Base-by-base conservation (phyloP, 129 eudicot species). In the Dittrichia graveolens region DNA sequence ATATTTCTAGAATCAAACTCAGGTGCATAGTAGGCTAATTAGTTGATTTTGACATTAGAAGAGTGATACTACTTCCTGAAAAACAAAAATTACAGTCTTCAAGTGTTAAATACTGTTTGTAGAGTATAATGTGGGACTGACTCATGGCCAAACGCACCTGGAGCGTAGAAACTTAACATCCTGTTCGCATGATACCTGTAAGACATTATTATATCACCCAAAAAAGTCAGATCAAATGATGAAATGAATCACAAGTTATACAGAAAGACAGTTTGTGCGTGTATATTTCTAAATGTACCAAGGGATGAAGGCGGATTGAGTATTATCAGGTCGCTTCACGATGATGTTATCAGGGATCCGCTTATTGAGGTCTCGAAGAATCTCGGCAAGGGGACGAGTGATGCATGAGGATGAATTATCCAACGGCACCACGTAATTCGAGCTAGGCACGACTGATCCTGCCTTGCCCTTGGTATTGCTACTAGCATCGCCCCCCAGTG, bases 91-190 rank as follows among this genome's bases (percentile, higher is more conserved):
- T 13, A 14, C 40, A 19, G 43, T 71, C 14, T 71, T 71, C 57
- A 71, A 41, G 66, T 70, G 61, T 9, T 40, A 19, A 24, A 70
- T 55, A 41, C 41, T 41, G 53, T 18, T 70, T 55, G 58, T 45
- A 45, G 11, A 72, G 11, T 34, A 60, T 6, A 61, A 63, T 61
- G 65, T 69, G 38, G 3, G 18, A 61, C 48, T 48, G 40, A 6
- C 37, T 35, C 45, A 67, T 48, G 19, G 49, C 16, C 7, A 10
- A 61, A 56, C 45, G 57, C 45, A 92, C 98, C 98, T 77, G 98
- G 98, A 69, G 98, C 98, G 76, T 92, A 89, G 85, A 92, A 92
- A 79, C 96, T 92, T 67, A 92, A 73, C 98, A 92, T 92, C 62
- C 98, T 85, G 74, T 89, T 92, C 34, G 98, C 98, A 39, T 92